phyloP scores from a whole-genome alignment of 2,329 filamentous ascomycete genomes.

The Nothophoma quercina region DNA sequence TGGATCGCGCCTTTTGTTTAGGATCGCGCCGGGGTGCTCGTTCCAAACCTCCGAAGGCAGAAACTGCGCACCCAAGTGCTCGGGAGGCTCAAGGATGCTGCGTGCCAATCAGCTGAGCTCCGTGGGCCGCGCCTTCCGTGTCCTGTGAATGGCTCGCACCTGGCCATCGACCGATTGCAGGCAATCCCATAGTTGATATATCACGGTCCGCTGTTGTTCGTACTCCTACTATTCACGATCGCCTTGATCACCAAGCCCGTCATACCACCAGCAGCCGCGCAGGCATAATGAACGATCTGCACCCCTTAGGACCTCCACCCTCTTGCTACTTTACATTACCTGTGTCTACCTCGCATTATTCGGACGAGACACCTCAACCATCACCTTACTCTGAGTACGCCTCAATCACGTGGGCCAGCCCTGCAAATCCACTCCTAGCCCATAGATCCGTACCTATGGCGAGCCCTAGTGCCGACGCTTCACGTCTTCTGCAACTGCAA shows the following conservation, averaged over 20 bases:
- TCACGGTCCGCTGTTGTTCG: conserved; percentile 8
- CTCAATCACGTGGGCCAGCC: conserved; percentile 37
- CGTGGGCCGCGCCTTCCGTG: background rate
- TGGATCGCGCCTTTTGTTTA: conserved; percentile 4
- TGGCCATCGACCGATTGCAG: conserved; percentile 14
- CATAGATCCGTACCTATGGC: conserved; percentile 36
- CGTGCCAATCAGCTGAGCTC: conserved; percentile 12
- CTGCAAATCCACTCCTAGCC: conserved; percentile 47
- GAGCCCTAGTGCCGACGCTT: conserved; percentile 34
- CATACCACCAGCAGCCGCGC: conserved; percentile 23
- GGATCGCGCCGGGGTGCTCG: conserved; percentile 4
- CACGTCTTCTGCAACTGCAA: conserved; percentile 50
- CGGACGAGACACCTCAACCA: conserved; percentile 40
- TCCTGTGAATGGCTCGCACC: background rate
- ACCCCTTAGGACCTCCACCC: conserved; percentile 12
- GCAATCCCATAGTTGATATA: conserved; percentile 11
- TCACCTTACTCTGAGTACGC: conserved; percentile 35
- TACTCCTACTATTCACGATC: conserved; percentile 5
- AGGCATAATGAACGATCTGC: conserved; percentile 18
- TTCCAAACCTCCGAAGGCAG: conserved; percentile 4
- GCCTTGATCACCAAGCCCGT: conserved; percentile 10
- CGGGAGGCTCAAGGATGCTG: background rate
- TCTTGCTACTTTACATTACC: conserved; percentile 47
- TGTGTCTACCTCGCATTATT: conserved; percentile 39
- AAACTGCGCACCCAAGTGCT: conserved; percentile 7